A percentile compares a stretch with the other conserved stretches of the same genome.
Evolutionary conservation across 331 rosid species (phyloP).

Genomic region (Rhamnella rubrinervis): DNA sequence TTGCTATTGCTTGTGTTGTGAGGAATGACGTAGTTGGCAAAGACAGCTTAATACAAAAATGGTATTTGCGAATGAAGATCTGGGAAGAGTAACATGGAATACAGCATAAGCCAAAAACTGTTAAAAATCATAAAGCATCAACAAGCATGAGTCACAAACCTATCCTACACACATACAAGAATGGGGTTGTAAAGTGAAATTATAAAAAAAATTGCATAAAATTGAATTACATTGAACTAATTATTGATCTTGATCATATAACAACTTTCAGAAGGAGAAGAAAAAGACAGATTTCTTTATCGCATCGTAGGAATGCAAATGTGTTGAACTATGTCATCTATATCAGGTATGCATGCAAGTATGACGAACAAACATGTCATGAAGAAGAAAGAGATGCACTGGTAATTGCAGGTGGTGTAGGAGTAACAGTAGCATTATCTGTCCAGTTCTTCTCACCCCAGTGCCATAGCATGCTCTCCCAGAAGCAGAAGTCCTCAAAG

Average conservation of each 20-base stretch:
- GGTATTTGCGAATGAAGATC: too few species aligned
- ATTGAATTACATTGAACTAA: background rate
- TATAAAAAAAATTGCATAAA: too few species aligned
- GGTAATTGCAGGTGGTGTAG: slow-evolving; percentile 33
- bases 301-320: background rate
- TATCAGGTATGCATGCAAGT: background rate
- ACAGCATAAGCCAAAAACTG: too few species aligned
- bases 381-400: slow-evolving; percentile 38
- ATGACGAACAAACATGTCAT: slow-evolving; percentile 11
- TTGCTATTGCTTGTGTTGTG: too few species aligned
- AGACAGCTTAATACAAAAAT: too few species aligned
- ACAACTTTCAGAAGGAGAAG: background rate
- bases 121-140: background rate
- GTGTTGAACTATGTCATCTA: slow-evolving; percentile 7
- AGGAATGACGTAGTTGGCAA: too few species aligned
- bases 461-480: slow-evolving; percentile 95
- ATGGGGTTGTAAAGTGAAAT: background rate
- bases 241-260: slow-evolving; percentile 3
- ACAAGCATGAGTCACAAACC: background rate
- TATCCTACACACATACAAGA: background rate
- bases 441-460: slow-evolving; percentile 96
- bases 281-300: background rate
- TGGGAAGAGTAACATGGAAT: too few species aligned
- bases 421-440: slow-evolving; percentile 56
- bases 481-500: slow-evolving; percentile 82